Evolutionary conservation across 352 stramenopile genomes (phyloP).

Genomic region (Pythium periplocum): DNA sequence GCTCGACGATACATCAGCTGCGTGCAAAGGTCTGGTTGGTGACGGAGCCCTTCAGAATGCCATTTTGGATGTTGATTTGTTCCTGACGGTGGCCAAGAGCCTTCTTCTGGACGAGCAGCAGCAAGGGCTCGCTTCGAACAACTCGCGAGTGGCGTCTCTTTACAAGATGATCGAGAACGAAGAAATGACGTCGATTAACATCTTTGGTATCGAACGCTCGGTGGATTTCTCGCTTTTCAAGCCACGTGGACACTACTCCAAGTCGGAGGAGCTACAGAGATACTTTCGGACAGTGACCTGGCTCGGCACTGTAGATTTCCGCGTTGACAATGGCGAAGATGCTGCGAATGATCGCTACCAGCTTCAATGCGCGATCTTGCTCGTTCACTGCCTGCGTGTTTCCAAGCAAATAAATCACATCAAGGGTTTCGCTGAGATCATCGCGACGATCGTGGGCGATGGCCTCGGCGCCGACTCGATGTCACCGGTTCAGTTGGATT

Average conservation of each 20-base stretch:
- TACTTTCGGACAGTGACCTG: constrained; percentile 22
- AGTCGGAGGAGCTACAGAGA: constrained; percentile 2
- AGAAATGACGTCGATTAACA: background rate
- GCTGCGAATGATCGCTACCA: constrained; percentile 8
- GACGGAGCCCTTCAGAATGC: too few species aligned
- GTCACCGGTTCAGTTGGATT: constrained; percentile 17
- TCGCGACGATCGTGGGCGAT: constrained; percentile 10
- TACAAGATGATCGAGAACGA: too few species aligned
- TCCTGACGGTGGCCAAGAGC: too few species aligned
- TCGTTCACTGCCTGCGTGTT: constrained; percentile 14
- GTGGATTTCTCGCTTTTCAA: constrained; percentile 5
- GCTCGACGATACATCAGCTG: too few species aligned
- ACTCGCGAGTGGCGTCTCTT: too few species aligned
- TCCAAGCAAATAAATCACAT: constrained; percentile 1
- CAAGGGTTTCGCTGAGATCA: constrained; percentile 2
- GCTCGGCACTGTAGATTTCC: constrained; percentile 21
- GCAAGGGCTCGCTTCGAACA: too few species aligned
- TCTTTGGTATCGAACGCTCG: constrained; percentile 9
- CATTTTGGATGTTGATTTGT: too few species aligned
- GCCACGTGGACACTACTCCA: constrained; percentile 23
- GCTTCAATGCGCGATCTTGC: constrained; percentile 14
- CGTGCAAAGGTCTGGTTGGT: too few species aligned
- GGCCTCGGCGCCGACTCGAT: constrained; percentile 15
- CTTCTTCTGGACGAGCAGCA: too few species aligned
- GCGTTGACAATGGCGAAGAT: constrained; percentile 16